Evolutionary conservation across 345 rosid species (phyloP).

Genomic region (Murraya paniculata): DNA sequence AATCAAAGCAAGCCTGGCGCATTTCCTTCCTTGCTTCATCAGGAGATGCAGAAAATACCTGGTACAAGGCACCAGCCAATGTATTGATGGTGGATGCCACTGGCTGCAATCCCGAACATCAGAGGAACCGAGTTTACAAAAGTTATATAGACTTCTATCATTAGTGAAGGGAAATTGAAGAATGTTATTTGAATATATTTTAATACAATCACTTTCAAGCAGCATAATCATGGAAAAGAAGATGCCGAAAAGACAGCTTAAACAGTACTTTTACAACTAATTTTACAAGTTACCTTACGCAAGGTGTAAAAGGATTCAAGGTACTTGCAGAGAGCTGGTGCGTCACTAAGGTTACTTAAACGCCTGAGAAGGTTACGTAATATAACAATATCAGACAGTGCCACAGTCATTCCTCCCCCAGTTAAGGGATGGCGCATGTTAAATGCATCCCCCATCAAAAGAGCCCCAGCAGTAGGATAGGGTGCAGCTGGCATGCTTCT

Average conservation of each 20-base stretch:
- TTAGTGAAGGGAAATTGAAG: background rate
- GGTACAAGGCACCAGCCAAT: constrained; percentile 45
- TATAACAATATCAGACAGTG: constrained; percentile 51
- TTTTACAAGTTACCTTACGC: constrained; percentile 38
- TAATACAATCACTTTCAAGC: background rate
- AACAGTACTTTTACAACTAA: background rate
- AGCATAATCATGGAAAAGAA: background rate
- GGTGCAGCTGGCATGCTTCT: constrained; percentile 64
- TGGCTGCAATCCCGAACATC: constrained; percentile 30
- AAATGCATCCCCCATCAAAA: constrained; percentile 53
- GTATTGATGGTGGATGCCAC: constrained; percentile 47
- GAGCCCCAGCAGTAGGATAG: constrained; percentile 50
- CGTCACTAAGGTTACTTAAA: constrained; percentile 37
- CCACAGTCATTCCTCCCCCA: constrained; percentile 70
- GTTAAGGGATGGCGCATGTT: constrained; percentile 67
- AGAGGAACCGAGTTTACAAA: background rate
- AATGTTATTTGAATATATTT: background rate
- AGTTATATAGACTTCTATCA: background rate
- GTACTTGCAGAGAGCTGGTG: constrained; percentile 42
- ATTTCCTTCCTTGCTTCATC: constrained; percentile 47
- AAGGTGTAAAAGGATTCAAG: constrained; percentile 52
- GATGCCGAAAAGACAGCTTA: background rate
- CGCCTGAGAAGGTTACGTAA: constrained; percentile 48
- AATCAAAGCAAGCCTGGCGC: constrained; percentile 50
- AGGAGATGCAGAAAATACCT: constrained; percentile 44